Base-by-base conservation (phyloP, 2,329 filamentous ascomycete species). In the Stylonectria norvegica region DNA sequence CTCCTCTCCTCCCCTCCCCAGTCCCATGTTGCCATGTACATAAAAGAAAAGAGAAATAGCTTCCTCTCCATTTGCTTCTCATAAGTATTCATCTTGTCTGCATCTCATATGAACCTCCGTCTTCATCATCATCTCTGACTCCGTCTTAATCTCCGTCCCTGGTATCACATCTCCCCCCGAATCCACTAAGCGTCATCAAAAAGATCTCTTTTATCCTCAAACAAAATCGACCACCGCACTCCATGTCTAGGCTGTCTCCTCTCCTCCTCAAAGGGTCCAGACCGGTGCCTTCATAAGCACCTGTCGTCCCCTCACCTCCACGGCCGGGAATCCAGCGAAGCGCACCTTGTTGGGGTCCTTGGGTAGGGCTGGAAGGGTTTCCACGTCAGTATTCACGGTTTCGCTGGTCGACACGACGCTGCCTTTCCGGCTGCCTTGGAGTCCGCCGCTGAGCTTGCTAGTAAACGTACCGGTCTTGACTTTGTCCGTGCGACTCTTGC, bases 211-310 rank as follows among this genome's bases (percentile, higher is more conserved):
- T n/a, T n/a, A n/a, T n/a, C n/a, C n/a, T n/a, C n/a, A n/a, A n/a
- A n/a, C n/a, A n/a, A n/a, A n/a, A n/a, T n/a, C n/a, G n/a, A n/a
- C n/a, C n/a, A n/a, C n/a, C n/a, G n/a, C n/a, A n/a, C n/a, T n/a
- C n/a, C n/a, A n/a, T n/a, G n/a, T n/a, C n/a, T n/a, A n/a, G n/a
- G n/a, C n/a, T n/a, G n/a, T n/a, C n/a, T n/a, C n/a, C n/a, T n/a
- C n/a, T n/a, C n/a, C n/a, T n/a, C 31, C 31, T 53, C 47, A 61
- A 44, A 82, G 49, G 9, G 73, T 74, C 80, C 80, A 91, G 20
- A 90, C 82, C 11, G 86, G 85, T 15, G 86, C 83, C 67, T 89
- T 89, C 46, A 80, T 69, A 54, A 91, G 67, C 34, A 89, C 82
- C 64, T 86, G 86, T 44, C 85, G 78, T 16, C 85, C 85, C 48